Conservation (phyloP, 768 basidiomycete species). For the Serendipita vermifera region DNA sequence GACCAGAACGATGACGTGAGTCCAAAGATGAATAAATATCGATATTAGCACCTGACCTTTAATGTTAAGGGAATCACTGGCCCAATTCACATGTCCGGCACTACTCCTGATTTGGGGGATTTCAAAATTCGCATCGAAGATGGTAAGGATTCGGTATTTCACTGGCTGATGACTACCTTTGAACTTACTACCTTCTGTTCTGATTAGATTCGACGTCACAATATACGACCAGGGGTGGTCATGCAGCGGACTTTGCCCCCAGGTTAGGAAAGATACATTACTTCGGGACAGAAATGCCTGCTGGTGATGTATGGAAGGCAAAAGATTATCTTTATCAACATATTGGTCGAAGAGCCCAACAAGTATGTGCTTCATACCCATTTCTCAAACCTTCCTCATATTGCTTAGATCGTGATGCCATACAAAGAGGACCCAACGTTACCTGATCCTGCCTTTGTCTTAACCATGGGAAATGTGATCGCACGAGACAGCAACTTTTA, state of each 20-base stretch:
- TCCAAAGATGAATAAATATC: slow-evolving; percentile 10
- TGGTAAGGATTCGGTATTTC: slow-evolving; percentile 30
- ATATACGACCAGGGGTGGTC: slow-evolving; percentile 40
- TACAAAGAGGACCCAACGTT: slow-evolving; percentile 6
- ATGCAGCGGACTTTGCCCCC: slow-evolving; percentile 43
- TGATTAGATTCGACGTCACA: slow-evolving; percentile 44
- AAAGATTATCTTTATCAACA: slow-evolving; percentile 40
- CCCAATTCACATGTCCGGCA: slow-evolving; percentile 55
- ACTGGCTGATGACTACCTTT: slow-evolving; percentile 10
- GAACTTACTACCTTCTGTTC: neutral
- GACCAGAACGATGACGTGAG: slow-evolving; percentile 62
- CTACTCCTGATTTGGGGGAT: slow-evolving; percentile 64
- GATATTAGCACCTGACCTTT: slow-evolving; percentile 10
- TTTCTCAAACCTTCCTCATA: neutral
- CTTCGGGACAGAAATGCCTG: slow-evolving; percentile 44
- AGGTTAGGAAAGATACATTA: slow-evolving; percentile 61
- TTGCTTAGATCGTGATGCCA: neutral
- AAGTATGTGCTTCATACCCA: neutral
- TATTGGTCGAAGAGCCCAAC: neutral
- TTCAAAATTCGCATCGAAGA: slow-evolving; percentile 73
- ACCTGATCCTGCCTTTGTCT: slow-evolving; percentile 72
- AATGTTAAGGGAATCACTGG: slow-evolving; percentile 54
- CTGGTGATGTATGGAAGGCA: slow-evolving; percentile 70
- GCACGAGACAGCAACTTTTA: slow-evolving; percentile 64
- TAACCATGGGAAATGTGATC: slow-evolving; percentile 64